These are phyloP conservation scores for Postia placenta DNA, from an alignment of 768 basidiomycete species.

Conservation along the genomic window DNA sequence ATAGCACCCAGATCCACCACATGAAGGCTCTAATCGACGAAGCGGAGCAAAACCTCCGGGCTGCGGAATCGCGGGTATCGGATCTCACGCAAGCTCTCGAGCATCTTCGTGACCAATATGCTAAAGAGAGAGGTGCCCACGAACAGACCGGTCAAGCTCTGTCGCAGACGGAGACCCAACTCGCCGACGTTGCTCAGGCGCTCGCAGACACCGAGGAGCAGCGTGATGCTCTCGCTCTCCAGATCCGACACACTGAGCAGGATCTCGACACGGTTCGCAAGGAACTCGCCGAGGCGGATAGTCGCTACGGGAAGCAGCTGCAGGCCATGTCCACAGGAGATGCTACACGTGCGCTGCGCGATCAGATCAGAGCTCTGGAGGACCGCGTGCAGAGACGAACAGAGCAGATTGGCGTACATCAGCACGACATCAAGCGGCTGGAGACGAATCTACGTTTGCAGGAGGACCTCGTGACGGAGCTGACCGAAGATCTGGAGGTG, in stretches of 20 bases:
- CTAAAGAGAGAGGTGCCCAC: constrained; percentile 11
- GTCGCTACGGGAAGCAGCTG: constrained; percentile 62
- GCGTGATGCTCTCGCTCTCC: constrained; percentile 59
- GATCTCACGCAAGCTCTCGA: constrained; percentile 14
- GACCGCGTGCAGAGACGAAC: constrained; percentile 56
- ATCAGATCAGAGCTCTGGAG: constrained; percentile 68
- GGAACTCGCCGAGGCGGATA: constrained; percentile 51
- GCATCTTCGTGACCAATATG: constrained; percentile 15
- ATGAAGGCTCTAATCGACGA: constrained; percentile 3
- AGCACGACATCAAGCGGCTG: constrained; percentile 71
- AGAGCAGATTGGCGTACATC: constrained; percentile 72
- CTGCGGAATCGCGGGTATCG: constrained; percentile 8
- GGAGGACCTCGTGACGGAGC: constrained; percentile 68
- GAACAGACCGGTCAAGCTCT: constrained; percentile 25
- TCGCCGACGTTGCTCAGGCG: constrained; percentile 38
- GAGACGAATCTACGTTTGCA: constrained; percentile 71
- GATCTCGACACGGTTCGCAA: constrained; percentile 50
- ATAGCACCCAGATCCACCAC: not conserved
- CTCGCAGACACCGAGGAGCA: constrained; percentile 58
- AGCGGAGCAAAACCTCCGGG: constrained; percentile 7
- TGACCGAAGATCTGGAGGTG: constrained; percentile 64
- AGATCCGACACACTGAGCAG: constrained; percentile 53
- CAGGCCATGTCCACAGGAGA: constrained; percentile 51
- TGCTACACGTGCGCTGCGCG: constrained; percentile 47
- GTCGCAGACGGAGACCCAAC: constrained; percentile 36